A percentile compares a stretch with the other conserved stretches of the same genome.
These are phyloP conservation scores for Miscanthus lutarioriparius DNA, from an alignment of 176 grass and related monocot genomes.

Conservation along the genomic window DNA sequence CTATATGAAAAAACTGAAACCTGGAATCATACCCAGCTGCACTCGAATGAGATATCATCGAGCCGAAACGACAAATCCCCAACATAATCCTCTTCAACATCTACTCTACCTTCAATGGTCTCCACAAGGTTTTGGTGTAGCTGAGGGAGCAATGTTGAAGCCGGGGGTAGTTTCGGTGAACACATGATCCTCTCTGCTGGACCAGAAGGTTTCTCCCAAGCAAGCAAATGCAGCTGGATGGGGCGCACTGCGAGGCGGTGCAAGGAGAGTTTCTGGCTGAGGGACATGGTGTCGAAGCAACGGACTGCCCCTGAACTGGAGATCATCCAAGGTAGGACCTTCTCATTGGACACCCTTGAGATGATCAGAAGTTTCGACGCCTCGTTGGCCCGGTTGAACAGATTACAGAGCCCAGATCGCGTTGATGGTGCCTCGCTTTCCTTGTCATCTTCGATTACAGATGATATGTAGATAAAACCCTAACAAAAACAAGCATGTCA, in stretches of 20 bases:
- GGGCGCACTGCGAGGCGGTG: conserved; percentile 63
- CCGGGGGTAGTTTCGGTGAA: not conserved
- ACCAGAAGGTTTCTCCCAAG: conserved; percentile 49
- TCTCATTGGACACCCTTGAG: conserved; percentile 71
- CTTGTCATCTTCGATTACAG: conserved; percentile 51
- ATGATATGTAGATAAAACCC: conserved; percentile 92
- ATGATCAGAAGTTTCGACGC: conserved; percentile 69
- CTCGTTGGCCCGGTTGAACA: conserved; percentile 54
- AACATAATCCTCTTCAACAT: conserved; percentile 44
- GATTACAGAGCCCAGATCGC: conserved; percentile 63
- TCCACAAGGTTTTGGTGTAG: conserved; percentile 16
- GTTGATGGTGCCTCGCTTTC: conserved; percentile 52
- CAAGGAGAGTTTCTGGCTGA: conserved; percentile 80
- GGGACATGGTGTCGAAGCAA: conserved; percentile 88
- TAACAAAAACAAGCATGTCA: conserved; percentile 11
- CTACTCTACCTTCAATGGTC: conserved; percentile 16
- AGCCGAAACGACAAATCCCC: conserved; percentile 65
- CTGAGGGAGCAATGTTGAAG: conserved; percentile 35
- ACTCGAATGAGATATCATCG: conserved; percentile 55
- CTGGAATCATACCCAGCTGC: conserved; percentile 65
- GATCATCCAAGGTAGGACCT: conserved; percentile 87
- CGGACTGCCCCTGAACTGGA: conserved; percentile 61
- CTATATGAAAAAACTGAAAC: conserved; percentile 7
- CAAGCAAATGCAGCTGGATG: conserved; percentile 67
- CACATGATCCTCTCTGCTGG: not conserved